Conservation (phyloP, 306 rosid genomes). For the Fagus sylvatica region DNA sequence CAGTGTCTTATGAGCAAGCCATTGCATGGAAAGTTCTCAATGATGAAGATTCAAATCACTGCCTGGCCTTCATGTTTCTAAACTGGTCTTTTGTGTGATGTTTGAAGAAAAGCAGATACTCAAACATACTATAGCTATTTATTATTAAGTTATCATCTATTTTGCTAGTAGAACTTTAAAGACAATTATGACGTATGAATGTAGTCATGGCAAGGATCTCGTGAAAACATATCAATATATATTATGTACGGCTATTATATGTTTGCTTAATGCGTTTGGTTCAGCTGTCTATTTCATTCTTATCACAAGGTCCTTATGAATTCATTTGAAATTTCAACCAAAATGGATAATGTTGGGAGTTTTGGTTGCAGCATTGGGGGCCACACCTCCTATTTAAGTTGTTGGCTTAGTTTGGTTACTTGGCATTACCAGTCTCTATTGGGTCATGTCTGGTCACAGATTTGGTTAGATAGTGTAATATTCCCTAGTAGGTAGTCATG, state of each 20-base stretch:
- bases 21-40: slow-evolving; percentile 90
- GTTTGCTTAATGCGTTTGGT: slow-evolving; percentile 9
- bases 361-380: neutral
- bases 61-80: slow-evolving; percentile 87
- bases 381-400: neutral
- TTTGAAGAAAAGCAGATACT: neutral
- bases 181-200: slow-evolving; percentile 31
- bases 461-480: neutral
- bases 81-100: slow-evolving; percentile 92
- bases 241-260: neutral
- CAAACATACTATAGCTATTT: slow-evolving; percentile 6
- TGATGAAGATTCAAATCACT: slow-evolving; percentile 90
- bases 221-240: neutral
- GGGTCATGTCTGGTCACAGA: neutral
- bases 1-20: slow-evolving; percentile 87
- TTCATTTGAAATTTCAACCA: neutral
- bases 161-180: slow-evolving; percentile 23
- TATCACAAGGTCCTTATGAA: neutral
- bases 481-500: slow-evolving; percentile 8
- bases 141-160: slow-evolving; percentile 29
- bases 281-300: neutral
- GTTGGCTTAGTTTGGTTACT: neutral
- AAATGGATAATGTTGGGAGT: neutral
- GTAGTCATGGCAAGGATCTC: slow-evolving; percentile 46
- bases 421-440: neutral